phyloP scores from a whole-genome alignment of 768 basidiomycete genomes.

The Amanita polypyramis region DNA sequence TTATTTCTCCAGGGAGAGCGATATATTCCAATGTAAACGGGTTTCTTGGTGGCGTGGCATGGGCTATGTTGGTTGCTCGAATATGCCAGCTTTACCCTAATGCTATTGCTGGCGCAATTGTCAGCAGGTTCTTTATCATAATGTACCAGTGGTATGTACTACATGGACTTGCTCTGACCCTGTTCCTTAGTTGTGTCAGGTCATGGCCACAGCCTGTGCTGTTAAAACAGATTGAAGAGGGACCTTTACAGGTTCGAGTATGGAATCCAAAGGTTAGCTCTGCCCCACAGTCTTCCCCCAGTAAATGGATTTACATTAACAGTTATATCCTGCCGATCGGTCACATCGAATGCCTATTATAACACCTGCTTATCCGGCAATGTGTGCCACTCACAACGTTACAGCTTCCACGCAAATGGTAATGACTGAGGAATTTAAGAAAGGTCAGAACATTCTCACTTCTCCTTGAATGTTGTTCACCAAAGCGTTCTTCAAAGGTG shows the following conservation, averaged over 20 bases:
- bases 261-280: slow-evolving; percentile 88
- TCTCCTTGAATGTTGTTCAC: slow-evolving; percentile 1
- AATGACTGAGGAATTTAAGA: slow-evolving; percentile 92
- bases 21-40: slow-evolving; percentile 98
- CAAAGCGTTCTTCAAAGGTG: slow-evolving; percentile 40
- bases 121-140: slow-evolving; percentile 97
- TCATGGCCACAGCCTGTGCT: slow-evolving; percentile 98
- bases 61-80: slow-evolving; percentile 98
- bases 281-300: background rate
- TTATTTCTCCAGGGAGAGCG: slow-evolving; percentile 56
- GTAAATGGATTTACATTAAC: background rate
- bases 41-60: slow-evolving; percentile 95
- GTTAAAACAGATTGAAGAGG: slow-evolving; percentile 93
- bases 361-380: slow-evolving; percentile 96
- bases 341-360: slow-evolving; percentile 99
- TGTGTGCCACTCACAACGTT: slow-evolving; percentile 99
- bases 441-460: slow-evolving; percentile 38
- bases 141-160: slow-evolving; percentile 85
- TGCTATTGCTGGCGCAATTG: slow-evolving; percentile 87
- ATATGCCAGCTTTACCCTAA: slow-evolving; percentile 98
- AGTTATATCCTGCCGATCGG: slow-evolving; percentile 87
- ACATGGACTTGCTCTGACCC: background rate
- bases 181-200: slow-evolving; percentile 35
- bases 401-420: slow-evolving; percentile 92
- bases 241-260: slow-evolving; percentile 84